Conservation (phyloP, 805 yeast genomes). For the Lipomyces orientalis region DNA sequence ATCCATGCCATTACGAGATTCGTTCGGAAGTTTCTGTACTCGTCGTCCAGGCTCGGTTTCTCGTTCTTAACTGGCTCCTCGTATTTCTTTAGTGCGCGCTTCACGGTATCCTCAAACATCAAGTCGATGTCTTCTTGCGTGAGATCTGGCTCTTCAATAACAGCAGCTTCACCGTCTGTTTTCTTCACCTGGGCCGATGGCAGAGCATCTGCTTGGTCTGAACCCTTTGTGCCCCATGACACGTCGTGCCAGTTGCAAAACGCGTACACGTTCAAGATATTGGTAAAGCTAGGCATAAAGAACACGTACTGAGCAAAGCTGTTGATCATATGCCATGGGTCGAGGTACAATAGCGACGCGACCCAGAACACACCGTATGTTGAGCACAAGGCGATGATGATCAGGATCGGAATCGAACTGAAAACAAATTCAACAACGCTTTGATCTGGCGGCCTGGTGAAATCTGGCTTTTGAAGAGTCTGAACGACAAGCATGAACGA, state of each 20-base stretch:
- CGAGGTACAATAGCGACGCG: conserved; percentile 63
- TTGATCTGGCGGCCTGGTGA: conserved; percentile 40
- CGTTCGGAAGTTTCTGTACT: conserved; percentile 50
- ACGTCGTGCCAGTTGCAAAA: conserved; percentile 75
- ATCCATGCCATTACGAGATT: conserved; percentile 50
- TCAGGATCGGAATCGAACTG: conserved; percentile 52
- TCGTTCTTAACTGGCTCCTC: conserved; percentile 46
- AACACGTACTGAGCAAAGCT: conserved; percentile 53
- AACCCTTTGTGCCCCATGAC: conserved; percentile 79
- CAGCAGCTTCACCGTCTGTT: conserved; percentile 61
- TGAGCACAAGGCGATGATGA: conserved; percentile 64
- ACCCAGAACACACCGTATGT: conserved; percentile 67
- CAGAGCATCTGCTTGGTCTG: conserved; percentile 58
- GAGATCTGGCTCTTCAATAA: conserved; percentile 57
- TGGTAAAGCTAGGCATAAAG: conserved; percentile 59
- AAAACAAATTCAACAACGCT: conserved; percentile 43
- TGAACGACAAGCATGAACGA: conserved; percentile 63
- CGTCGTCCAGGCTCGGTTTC: conserved; percentile 45
- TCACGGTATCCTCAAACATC: conserved; percentile 54
- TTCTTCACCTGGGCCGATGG: conserved; percentile 57
- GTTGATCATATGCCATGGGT: conserved; percentile 62
- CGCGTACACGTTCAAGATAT: conserved; percentile 67
- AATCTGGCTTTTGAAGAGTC: conserved; percentile 51
- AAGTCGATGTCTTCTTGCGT: conserved; percentile 60
- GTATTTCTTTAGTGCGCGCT: conserved; percentile 60